A percentile compares a stretch with the other conserved stretches of the same genome.
These are phyloP conservation scores for Fusarium nanum DNA, from an alignment of 2,329 filamentous ascomycete genomes.

Conservation along the genomic window DNA sequence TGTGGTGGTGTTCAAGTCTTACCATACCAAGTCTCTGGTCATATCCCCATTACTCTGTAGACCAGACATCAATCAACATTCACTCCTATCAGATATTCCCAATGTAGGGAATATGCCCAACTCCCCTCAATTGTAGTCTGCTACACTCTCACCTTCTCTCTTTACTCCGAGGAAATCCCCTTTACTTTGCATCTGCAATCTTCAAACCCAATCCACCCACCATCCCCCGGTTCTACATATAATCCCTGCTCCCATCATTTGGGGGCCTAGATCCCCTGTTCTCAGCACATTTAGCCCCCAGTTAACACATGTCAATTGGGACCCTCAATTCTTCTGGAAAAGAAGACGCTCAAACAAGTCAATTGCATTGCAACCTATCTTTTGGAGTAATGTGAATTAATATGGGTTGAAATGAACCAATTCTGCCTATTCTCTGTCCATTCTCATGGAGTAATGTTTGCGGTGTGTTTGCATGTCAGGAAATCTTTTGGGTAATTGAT, in stretches of 20 bases:
- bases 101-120: background rate
- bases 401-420: background rate
- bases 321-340: background rate
- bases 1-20: background rate
- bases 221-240: background rate
- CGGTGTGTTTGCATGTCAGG: background rate
- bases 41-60: background rate
- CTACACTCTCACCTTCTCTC: background rate
- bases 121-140: no score
- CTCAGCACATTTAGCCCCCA: background rate
- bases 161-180: background rate
- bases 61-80: background rate
- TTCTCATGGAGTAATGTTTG: background rate
- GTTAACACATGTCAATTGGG: background rate
- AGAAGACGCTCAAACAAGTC: background rate
- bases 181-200: background rate
- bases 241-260: slow-evolving; percentile 17
- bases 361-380: background rate
- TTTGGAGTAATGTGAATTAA: background rate
- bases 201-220: background rate
- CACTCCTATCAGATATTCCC: background rate
- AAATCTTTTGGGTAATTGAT: background rate
- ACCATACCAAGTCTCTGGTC: background rate
- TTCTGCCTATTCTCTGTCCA: background rate
- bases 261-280: slow-evolving; percentile 9